phyloP scores from a whole-genome alignment of 805 yeast genomes.

The Grigorovia yakushimaensis region DNA sequence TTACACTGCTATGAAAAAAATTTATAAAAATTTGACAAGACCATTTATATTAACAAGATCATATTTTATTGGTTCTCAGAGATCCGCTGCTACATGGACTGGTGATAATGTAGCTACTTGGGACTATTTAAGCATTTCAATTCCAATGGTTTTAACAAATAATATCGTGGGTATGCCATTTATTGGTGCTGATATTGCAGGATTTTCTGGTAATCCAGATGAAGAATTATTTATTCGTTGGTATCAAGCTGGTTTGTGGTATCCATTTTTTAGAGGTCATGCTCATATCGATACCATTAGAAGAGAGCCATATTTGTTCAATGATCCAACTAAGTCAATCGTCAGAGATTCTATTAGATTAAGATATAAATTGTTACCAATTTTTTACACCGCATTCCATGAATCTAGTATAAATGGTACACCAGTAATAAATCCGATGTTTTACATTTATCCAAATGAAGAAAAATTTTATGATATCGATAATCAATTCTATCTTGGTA shows the following conservation, averaged over 20 bases:
- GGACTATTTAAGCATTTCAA: conserved; percentile 71
- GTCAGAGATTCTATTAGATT: conserved; percentile 63
- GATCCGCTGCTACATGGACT: conserved; percentile 92
- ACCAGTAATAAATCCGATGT: conserved; percentile 65
- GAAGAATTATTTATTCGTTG: conserved; percentile 77
- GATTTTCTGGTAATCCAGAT: conserved; percentile 86
- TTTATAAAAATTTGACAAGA: conserved; percentile 43
- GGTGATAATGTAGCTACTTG: conserved; percentile 94
- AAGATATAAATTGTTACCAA: conserved; percentile 70
- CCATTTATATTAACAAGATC: conserved; percentile 87
- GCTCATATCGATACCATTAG: conserved; percentile 91
- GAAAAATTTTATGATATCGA: conserved; percentile 48
- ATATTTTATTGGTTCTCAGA: conserved; percentile 84
- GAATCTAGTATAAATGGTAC: conserved; percentile 49
- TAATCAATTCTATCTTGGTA: conserved; percentile 75
- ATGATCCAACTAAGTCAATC: conserved; percentile 57
- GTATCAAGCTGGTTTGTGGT: conserved; percentile 95
- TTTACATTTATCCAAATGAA: conserved; percentile 41
- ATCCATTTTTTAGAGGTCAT: conserved; percentile 94
- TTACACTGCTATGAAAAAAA: conserved; percentile 46
- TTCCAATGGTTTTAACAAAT: conserved; percentile 80
- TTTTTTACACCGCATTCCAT: conserved; percentile 70
- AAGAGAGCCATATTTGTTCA: conserved; percentile 85
- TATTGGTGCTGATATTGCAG: conserved; percentile 95
- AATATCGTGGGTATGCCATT: conserved; percentile 84